Percentiles rank a stretch among this genome's conserved stretches.
phyloP scores from a whole-genome alignment of 2,329 filamentous ascomycete genomes.

The Fusarium zealandicum region DNA sequence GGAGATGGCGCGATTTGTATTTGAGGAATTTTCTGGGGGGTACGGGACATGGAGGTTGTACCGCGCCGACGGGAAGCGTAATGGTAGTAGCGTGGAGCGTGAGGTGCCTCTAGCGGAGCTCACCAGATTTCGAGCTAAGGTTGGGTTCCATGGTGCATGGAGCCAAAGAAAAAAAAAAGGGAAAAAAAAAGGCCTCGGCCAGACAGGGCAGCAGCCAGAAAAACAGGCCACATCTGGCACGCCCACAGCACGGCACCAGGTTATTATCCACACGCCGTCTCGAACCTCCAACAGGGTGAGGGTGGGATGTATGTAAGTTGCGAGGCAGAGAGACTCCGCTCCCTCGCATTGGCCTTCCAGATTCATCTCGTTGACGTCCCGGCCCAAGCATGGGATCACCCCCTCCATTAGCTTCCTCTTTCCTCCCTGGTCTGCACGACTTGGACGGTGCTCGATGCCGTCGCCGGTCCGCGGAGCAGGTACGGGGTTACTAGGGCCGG shows the following conservation, averaged over 20 bases:
- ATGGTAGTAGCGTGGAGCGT: background rate
- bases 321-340: constrained; percentile 24
- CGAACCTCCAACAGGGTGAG: background rate
- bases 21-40: constrained; percentile 38
- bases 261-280: constrained; percentile 15
- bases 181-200: constrained; percentile 16
- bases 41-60: constrained; percentile 14
- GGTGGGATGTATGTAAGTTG: background rate
- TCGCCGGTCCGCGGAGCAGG: too few species aligned
- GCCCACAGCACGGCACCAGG: constrained; percentile 22
- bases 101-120: constrained; percentile 3
- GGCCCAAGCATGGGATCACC: constrained; percentile 9
- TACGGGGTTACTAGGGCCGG: too few species aligned
- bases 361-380: too few species aligned
- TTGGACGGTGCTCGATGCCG: constrained; percentile 16
- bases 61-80: constrained; percentile 32
- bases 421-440: background rate
- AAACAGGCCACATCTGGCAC: constrained; percentile 30
- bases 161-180: constrained; percentile 3
- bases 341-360: constrained; percentile 24
- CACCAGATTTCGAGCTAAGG: constrained; percentile 20
- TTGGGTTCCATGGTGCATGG: too few species aligned
- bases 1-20: constrained; percentile 38
- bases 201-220: constrained; percentile 1
- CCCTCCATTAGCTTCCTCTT: background rate